Base-by-base conservation (phyloP, 1,284 basidiomycete species). In the Rhodotorula sp. region DNA sequence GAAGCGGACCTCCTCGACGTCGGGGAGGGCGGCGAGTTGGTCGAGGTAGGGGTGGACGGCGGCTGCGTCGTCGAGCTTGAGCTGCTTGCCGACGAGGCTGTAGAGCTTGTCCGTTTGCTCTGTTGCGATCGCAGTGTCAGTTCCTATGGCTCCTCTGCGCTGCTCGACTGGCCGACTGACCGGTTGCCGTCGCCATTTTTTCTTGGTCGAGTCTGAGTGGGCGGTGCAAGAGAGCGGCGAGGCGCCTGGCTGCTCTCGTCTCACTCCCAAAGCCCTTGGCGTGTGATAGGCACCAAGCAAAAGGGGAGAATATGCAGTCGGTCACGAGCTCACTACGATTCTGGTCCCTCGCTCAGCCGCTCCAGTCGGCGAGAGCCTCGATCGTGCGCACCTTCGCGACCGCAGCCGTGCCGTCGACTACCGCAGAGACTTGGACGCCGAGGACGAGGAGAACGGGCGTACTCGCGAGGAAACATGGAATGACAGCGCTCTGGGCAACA, bases 401-500 rank as follows among this genome's bases (percentile, higher is more conserved):
- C 57, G 60, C 28, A 28, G 28, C 68, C 45, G 62, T 64, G 19
- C 10, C 45, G 31, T 26, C 59, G 21, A 23, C 64, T 58, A 2
- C 31, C 12, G 15, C 38, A 3, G 15, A 23, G 38, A 23, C 26
- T 10, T 98, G 95, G 95, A 89, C 89, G 28, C 91, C 95, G 48
- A 85, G 86, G 66, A 94, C 93, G 7, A 86, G 91, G 75, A 87
- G 97, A 71, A 95, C 93, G 1, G 97, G 97, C n/a, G 85, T 98
- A 71, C 90, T 99, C 80, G 95, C 93, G 31, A 86, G 90, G 70
- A 99, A 99, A 84, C 88, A 92, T 62, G 97, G 97, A 59, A 99
- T 99, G 95, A 91, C 92, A 10, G 87, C 88, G 19, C 84, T 97
- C 79, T 99, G 93, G 91, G 91, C 95, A 79, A 87, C 91, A 79